Evolutionary conservation across 345 rosid genomes (phyloP).

Genomic region (Eutrema yunnanense): DNA sequence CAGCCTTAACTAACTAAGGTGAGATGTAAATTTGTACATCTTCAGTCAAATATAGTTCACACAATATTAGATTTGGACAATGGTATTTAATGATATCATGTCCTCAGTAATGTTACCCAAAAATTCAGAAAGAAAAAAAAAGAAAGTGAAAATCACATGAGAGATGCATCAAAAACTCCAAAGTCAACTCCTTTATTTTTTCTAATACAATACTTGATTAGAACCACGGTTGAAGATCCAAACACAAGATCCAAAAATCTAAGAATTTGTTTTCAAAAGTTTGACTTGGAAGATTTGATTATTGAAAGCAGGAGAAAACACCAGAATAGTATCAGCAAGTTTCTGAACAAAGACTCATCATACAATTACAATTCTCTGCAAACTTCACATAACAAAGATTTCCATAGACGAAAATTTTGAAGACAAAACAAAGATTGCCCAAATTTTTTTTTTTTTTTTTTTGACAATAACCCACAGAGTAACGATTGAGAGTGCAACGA

Average conservation of each 20-base stretch:
- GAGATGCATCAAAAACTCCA: conserved; percentile 3
- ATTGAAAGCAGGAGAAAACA: not conserved
- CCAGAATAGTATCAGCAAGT: not conserved
- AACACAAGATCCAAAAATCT: conserved; percentile 13
- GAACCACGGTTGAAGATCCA: conserved; percentile 2
- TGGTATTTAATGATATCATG: not conserved
- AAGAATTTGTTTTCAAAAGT: not conserved
- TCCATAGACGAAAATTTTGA: not conserved
- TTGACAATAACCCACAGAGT: too few species aligned
- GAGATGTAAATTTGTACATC: not conserved
- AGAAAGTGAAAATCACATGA: not conserved
- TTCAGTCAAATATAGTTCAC: not conserved
- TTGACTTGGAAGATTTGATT: not conserved
- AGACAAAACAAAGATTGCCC: not conserved
- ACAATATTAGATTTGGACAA: not conserved
- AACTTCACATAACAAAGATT: not conserved
- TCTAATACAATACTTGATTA: not conserved
- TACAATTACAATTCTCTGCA: not conserved
- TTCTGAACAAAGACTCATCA: not conserved
- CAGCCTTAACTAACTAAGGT: not conserved
- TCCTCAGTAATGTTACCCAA: not conserved
- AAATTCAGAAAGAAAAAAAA: not conserved
- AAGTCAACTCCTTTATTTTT: conserved; percentile 1
- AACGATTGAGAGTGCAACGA: not conserved
- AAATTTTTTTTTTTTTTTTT: too few species aligned